Evolutionary conservation across 257 asterid species (phyloP).

Genomic region (Nicotiana otophora): DNA sequence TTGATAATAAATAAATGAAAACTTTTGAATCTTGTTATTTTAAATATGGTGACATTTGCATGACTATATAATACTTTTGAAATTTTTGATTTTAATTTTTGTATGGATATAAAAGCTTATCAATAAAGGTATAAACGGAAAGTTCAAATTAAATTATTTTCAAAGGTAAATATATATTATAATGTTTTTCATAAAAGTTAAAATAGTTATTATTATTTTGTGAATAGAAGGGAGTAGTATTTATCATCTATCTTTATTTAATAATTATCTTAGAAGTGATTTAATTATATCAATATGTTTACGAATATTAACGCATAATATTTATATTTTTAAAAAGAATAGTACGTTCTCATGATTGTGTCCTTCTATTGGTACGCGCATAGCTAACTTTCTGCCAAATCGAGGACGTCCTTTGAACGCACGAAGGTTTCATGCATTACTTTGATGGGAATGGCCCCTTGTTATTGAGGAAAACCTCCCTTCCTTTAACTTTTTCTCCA

Average conservation of each 20-base stretch:
- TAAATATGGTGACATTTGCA: too few species aligned
- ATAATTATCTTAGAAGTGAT: background rate
- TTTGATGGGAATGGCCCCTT: constrained; percentile 3
- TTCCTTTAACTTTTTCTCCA: constrained; percentile 16
- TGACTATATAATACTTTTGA: too few species aligned
- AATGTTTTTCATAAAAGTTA: too few species aligned
- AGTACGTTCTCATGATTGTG: background rate
- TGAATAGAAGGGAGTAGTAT: too few species aligned
- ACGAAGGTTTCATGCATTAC: background rate
- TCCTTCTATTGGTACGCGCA: background rate
- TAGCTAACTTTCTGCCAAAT: background rate
- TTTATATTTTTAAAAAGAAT: background rate
- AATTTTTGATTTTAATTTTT: too few species aligned
- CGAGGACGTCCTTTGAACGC: background rate
- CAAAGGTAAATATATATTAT: too few species aligned
- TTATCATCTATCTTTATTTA: background rate
- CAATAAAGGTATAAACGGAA: too few species aligned
- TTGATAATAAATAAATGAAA: too few species aligned
- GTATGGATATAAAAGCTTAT: too few species aligned
- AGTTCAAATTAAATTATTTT: too few species aligned
- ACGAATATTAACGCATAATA: background rate
- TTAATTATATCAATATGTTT: background rate
- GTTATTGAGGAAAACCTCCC: constrained; percentile 14
- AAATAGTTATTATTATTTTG: too few species aligned
- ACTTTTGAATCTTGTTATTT: too few species aligned